These are phyloP conservation scores for Dissoconium aciculare DNA, from an alignment of 2,329 filamentous ascomycete genomes.

Conservation along the genomic window DNA sequence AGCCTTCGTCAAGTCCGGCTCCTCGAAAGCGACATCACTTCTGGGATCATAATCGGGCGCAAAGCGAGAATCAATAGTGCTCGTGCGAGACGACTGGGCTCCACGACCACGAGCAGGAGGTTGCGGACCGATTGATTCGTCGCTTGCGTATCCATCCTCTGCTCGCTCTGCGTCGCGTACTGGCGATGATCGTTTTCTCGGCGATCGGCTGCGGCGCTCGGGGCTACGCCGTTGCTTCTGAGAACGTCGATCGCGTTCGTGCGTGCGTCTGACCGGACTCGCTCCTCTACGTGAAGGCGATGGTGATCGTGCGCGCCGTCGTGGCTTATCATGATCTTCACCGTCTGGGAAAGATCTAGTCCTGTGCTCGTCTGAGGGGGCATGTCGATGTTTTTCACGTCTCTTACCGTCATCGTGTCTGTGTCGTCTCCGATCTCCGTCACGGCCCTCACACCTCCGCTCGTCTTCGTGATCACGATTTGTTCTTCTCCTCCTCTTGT, in stretches of 20 bases:
- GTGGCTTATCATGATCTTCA: too few relatives aligned
- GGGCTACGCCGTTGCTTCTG: too few relatives aligned
- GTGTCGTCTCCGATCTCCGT: too few relatives aligned
- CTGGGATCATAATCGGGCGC: conserved; percentile 47
- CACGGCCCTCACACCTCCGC: too few relatives aligned
- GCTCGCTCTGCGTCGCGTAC: neutral
- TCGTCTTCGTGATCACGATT: neutral
- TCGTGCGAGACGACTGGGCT: conserved; percentile 37
- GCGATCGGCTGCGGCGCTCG: conserved; percentile 1
- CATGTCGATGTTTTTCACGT: too few relatives aligned
- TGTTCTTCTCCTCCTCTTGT: conserved; percentile 2
- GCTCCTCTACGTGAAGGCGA: neutral
- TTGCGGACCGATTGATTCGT: conserved; percentile 53
- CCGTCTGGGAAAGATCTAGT: too few relatives aligned
- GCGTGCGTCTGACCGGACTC: too few relatives aligned
- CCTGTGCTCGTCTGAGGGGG: too few relatives aligned
- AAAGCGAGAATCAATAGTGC: conserved; percentile 69
- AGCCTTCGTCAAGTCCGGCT: conserved; percentile 26
- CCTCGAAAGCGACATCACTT: conserved; percentile 36
- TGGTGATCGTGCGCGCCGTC: conserved; percentile 1
- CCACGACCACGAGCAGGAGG: conserved; percentile 52
- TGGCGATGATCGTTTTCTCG: neutral
- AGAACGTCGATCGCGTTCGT: too few relatives aligned
- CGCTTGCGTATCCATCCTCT: conserved; percentile 1
- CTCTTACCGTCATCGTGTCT: too few relatives aligned